phyloP scores from a whole-genome alignment of 1,139 yeast genomes.

The Saccharomyces hybrid region DNA sequence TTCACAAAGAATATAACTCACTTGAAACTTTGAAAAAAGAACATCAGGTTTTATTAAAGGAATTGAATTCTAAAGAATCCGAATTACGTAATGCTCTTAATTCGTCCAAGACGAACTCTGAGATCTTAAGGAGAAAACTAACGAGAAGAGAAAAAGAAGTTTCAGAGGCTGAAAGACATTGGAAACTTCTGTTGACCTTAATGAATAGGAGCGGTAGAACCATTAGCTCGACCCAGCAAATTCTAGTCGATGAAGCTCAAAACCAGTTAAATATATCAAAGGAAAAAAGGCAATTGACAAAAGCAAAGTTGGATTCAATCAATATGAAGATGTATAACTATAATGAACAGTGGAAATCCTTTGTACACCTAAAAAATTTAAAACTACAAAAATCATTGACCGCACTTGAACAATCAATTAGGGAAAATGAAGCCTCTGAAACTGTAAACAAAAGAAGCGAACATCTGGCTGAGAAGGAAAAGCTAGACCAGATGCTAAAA shows the following conservation, averaged over 20 bases:
- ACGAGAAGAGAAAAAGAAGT: conserved; percentile 17
- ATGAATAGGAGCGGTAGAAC: conserved; percentile 4
- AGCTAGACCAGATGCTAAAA: conserved; percentile 12
- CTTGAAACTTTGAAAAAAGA: conserved; percentile 5
- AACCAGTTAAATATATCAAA: conserved; percentile 8
- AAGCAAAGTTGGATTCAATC: conserved; percentile 15
- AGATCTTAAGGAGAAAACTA: conserved; percentile 18
- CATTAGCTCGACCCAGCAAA: conserved; percentile 13
- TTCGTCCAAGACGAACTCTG: conserved; percentile 13
- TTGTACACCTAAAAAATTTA: conserved; percentile 12
- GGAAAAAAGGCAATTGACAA: conserved; percentile 16
- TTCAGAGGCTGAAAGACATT: conserved; percentile 13
- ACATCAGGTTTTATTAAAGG: conserved; percentile 4
- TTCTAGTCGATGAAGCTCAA: conserved; percentile 16
- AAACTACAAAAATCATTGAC: conserved; percentile 16
- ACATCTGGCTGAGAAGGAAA: conserved; percentile 14
- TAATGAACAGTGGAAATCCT: conserved; percentile 9
- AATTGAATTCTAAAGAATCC: conserved; percentile 9
- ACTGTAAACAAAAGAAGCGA: conserved; percentile 15
- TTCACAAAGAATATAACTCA: background rate
- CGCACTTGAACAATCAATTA: conserved; percentile 13
- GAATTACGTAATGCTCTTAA: conserved; percentile 10
- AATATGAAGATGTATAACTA: conserved; percentile 8
- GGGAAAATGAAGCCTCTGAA: conserved; percentile 6
- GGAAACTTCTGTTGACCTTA: conserved; percentile 10